Base-by-base conservation (phyloP, 371 early-diverging fungal genomes). In the Rhizomucor pusillus region DNA sequence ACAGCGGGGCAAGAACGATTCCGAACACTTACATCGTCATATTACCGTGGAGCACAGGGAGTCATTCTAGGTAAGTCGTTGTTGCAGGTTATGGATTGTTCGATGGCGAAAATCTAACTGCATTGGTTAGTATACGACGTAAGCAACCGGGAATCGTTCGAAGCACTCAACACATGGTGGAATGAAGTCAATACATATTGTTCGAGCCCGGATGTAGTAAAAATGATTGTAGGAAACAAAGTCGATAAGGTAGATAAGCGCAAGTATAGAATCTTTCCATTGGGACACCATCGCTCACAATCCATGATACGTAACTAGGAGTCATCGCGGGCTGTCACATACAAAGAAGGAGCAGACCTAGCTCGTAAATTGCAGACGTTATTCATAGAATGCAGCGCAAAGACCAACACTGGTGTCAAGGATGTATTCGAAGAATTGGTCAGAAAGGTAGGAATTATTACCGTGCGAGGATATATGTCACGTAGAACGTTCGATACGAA, bases 1-100 rank as follows among this genome's bases (percentile, higher is more conserved):
- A 99, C 99, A 1, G 99, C 99, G 6, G 99, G 99, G 12, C 99
- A 99, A 76, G 99, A 99, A 72, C 85, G 99, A 34, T 99, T 99
- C 76, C 80, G 99, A 54, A 98, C 99, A 0, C 84, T 99, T 47
- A 99, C 99, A n/a, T 94, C 95, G 3, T 92, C 93, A 29, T 99
- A 99, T 72, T 99, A 99, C 66, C 87, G 98, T 47, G 99, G 98
- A 16, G 99, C 99, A 4, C 97, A 99, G 71, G 99, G 99, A 18
- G 95, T 99, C 12, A 90, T 99, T 57, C 73, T 99, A 24, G 95
- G 91, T 89, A 79, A n/a, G n/a, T n/a, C n/a, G n/a, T n/a, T n/a
- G n/a, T n/a, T n/a, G n/a, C n/a, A n/a, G n/a, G n/a, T n/a, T n/a
- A n/a, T n/a, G n/a, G n/a, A n/a, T n/a, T n/a, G n/a, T n/a, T n/a